Conservation (phyloP, 202 grass and related monocot genomes). For the Schoenoplectus triqueter region DNA sequence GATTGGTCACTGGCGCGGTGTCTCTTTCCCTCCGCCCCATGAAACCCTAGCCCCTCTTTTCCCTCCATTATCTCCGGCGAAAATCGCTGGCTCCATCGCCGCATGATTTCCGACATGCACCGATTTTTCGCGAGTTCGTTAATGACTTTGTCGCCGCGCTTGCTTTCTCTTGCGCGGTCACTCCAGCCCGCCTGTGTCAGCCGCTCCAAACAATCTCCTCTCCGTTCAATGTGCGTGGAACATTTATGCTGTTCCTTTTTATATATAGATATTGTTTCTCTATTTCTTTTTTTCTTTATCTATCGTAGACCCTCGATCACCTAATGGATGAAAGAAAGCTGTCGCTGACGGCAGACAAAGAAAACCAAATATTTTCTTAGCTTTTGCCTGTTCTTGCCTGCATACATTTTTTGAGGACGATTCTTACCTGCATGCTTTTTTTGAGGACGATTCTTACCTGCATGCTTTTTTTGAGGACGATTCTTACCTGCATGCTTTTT, state of each 20-base stretch:
- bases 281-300: neutral
- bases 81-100: neutral
- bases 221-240: slow-evolving; percentile 48
- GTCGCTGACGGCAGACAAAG: neutral
- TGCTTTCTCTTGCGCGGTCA: slow-evolving; percentile 60
- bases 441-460: neutral
- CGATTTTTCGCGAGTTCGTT: slow-evolving; percentile 67
- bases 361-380: too few relatives aligned
- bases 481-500: neutral
- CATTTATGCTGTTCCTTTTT: neutral
- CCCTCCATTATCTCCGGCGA: neutral
- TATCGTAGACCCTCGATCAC: neutral
- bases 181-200: slow-evolving; percentile 48
- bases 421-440: too few relatives aligned
- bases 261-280: neutral
- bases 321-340: neutral
- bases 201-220: slow-evolving; percentile 34
- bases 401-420: too few relatives aligned
- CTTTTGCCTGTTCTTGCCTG: neutral
- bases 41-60: slow-evolving; percentile 42
- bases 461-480: neutral
- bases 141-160: slow-evolving; percentile 64
- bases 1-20: slow-evolving; percentile 1
- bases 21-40: neutral
- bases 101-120: slow-evolving; percentile 50